These are phyloP conservation scores for Yamadazyma blattariae DNA, from an alignment of 1,139 yeast genomes.

Conservation along the genomic window DNA sequence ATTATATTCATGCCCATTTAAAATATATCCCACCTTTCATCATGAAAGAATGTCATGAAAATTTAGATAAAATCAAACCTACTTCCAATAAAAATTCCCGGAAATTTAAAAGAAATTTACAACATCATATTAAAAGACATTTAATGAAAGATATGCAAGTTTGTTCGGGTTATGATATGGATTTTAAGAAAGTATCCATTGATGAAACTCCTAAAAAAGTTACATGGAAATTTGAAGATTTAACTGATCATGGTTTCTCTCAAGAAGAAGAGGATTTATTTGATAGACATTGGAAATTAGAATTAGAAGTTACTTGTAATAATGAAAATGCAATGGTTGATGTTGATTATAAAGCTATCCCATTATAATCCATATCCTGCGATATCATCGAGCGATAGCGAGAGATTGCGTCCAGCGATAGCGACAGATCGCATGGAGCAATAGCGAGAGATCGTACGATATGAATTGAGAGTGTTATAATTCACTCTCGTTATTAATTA, in stretches of 20 bases:
- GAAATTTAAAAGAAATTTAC: constrained; percentile 70
- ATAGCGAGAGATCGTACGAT: too few species aligned
- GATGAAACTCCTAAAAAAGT: constrained; percentile 44
- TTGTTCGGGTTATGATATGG: constrained; percentile 57
- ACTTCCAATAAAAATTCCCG: constrained; percentile 69
- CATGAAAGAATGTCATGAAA: constrained; percentile 62
- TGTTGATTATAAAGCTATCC: constrained; percentile 53
- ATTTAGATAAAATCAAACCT: constrained; percentile 70
- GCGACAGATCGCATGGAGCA: too few species aligned
- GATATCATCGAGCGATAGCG: too few species aligned
- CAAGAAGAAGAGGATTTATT: constrained; percentile 43
- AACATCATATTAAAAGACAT: constrained; percentile 73
- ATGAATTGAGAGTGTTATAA: too few species aligned
- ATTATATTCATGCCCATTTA: constrained; percentile 64
- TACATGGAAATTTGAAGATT: constrained; percentile 55
- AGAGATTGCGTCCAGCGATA: too few species aligned
- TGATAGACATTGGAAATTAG: constrained; percentile 56
- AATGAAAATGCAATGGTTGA: constrained; percentile 61
- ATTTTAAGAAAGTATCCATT: constrained; percentile 49
- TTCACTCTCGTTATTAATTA: too few species aligned
- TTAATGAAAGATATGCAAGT: constrained; percentile 62
- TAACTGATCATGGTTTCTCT: constrained; percentile 51
- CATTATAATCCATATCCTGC: constrained; percentile 16
- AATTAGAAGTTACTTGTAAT: constrained; percentile 55
- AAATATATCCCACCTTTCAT: constrained; percentile 73